Evolutionary conservation across 2,329 filamentous ascomycete species (phyloP).

Genomic region (Dryadomyces sulphureus): DNA sequence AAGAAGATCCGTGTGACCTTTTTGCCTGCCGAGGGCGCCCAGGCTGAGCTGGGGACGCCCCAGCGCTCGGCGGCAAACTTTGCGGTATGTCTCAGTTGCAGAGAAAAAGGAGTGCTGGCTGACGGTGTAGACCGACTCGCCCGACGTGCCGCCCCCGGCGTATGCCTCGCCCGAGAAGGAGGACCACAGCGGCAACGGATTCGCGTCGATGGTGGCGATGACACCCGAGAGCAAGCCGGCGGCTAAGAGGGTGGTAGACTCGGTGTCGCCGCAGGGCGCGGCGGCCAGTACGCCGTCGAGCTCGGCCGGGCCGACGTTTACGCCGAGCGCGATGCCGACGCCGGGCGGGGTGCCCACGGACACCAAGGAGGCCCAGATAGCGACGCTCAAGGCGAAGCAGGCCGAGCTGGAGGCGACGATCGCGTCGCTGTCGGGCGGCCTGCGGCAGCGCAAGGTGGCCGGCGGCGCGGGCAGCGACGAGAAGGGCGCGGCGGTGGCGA

Average conservation of each 20-base stretch:
- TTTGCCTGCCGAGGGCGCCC: slow-evolving; percentile 42
- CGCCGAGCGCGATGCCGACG: slow-evolving; percentile 7
- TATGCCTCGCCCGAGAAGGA: slow-evolving; percentile 18
- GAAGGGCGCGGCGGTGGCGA: slow-evolving; percentile 23
- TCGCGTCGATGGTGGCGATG: background rate
- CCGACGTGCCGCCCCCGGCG: slow-evolving; percentile 16
- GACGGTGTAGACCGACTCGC: slow-evolving; percentile 16
- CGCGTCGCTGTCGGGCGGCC: slow-evolving; percentile 50
- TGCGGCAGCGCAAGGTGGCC: slow-evolving; percentile 60
- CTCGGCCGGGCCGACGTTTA: background rate
- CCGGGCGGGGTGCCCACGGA: slow-evolving; percentile 4
- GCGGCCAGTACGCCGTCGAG: background rate
- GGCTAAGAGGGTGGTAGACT: slow-evolving; percentile 6
- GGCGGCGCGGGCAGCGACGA: slow-evolving; percentile 17
- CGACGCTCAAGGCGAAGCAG: slow-evolving; percentile 17
- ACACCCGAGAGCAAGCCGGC: slow-evolving; percentile 7
- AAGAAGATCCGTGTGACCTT: slow-evolving; percentile 92
- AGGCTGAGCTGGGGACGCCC: slow-evolving; percentile 15
- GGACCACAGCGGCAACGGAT: slow-evolving; percentile 12
- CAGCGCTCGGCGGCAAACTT: slow-evolving; percentile 14
- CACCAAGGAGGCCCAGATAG: slow-evolving; percentile 11
- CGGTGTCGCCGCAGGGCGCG: slow-evolving; percentile 2
- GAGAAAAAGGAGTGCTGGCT: too few relatives aligned
- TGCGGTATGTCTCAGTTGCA: too few relatives aligned
- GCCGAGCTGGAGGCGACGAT: slow-evolving; percentile 61